A percentile compares a stretch with the other conserved stretches of the same genome.
Conservation (phyloP, 768 basidiomycete genomes). For the Lentinula boryana region DNA sequence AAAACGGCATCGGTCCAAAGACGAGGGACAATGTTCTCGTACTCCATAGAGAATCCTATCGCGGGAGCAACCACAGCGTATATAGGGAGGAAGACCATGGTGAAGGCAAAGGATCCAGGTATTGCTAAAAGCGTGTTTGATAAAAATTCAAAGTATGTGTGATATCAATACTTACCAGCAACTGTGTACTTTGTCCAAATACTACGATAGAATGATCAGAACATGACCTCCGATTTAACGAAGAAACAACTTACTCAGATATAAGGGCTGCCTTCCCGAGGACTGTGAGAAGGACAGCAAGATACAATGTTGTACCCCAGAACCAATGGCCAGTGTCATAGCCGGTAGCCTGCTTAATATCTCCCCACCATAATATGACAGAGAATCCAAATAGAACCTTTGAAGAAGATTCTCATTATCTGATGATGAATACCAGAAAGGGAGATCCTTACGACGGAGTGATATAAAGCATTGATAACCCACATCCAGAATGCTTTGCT, state of each 20-base stretch:
- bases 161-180: constrained; percentile 47
- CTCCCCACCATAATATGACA: constrained; percentile 88
- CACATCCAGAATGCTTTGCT: constrained; percentile 90
- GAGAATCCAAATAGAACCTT: constrained; percentile 88
- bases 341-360: constrained; percentile 75
- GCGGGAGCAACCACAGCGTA: constrained; percentile 85
- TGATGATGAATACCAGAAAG: not conserved
- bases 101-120: constrained; percentile 93
- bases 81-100: constrained; percentile 91
- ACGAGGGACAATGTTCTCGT: constrained; percentile 81
- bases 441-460: constrained; percentile 65
- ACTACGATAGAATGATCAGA: constrained; percentile 32
- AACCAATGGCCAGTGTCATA: constrained; percentile 94
- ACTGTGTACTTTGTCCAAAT: constrained; percentile 99
- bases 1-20: constrained; percentile 87
- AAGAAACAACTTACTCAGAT: constrained; percentile 76
- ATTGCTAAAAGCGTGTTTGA: constrained; percentile 52
- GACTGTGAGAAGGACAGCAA: constrained; percentile 89
- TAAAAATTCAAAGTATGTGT: constrained; percentile 6
- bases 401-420: constrained; percentile 4
- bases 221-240: not conserved
- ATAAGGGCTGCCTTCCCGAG: constrained; percentile 96
- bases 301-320: constrained; percentile 96
- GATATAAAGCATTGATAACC: constrained; percentile 85
- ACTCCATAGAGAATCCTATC: constrained; percentile 87